Evolutionary conservation across 306 rosid genomes (phyloP).

Genomic region (Malus sieversii): DNA sequence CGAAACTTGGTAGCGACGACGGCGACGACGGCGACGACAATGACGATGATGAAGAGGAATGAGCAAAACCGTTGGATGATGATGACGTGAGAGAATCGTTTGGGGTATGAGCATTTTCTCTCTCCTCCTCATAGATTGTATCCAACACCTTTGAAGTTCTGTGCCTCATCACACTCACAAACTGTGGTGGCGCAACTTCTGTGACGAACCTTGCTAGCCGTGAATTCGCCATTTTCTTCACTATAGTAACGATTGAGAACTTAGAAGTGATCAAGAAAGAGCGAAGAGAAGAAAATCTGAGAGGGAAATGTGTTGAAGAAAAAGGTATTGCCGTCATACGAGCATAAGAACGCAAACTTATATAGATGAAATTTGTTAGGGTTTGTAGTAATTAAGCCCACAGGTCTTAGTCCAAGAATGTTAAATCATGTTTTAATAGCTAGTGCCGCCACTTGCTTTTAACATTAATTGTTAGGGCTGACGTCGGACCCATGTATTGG

Average conservation of each 20-base stretch:
- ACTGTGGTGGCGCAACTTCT: conserved; percentile 93
- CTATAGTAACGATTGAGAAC: neutral
- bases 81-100: conserved; percentile 9
- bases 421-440: conserved; percentile 23
- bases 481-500: conserved; percentile 13
- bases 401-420: conserved; percentile 24
- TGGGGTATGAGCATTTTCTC: conserved; percentile 26
- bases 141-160: conserved; percentile 78
- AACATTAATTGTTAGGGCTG: conserved; percentile 20
- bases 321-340: neutral
- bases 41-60: neutral
- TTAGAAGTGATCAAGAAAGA: neutral
- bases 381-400: conserved; percentile 12
- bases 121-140: conserved; percentile 80
- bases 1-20: neutral
- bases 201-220: conserved; percentile 70
- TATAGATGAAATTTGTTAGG: conserved; percentile 7
- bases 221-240: conserved; percentile 53
- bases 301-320: neutral
- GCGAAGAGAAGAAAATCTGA: neutral
- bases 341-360: neutral
- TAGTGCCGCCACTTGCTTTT: conserved; percentile 63
- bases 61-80: neutral
- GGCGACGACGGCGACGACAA: neutral
- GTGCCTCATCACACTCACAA: conserved; percentile 72